Conservation (phyloP, 2,329 filamentous ascomycete species). For the Diaporthe sp. region DNA sequence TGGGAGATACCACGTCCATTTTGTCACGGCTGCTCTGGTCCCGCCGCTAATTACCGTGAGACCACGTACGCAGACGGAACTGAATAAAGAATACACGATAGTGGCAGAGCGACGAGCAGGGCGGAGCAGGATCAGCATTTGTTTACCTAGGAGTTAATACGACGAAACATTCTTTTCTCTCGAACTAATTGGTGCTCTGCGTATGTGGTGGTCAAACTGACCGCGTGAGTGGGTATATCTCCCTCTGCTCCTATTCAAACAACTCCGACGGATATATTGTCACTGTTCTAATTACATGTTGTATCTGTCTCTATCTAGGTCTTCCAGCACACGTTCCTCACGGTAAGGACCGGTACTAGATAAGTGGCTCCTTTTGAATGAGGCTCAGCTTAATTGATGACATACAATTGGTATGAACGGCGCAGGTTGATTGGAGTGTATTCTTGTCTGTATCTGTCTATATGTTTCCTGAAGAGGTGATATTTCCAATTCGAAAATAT, state of each 20-base stretch:
- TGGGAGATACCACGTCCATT: slow-evolving; percentile 38
- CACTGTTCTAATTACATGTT: too few species aligned
- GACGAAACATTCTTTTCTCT: slow-evolving; percentile 26
- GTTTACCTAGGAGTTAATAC: slow-evolving; percentile 32
- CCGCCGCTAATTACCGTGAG: slow-evolving; percentile 15
- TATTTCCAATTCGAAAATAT: background rate
- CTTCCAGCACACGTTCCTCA: background rate
- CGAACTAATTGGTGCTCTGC: background rate
- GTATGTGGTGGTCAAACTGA: background rate
- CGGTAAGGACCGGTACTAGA: background rate
- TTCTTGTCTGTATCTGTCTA: background rate
- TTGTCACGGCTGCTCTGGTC: slow-evolving; percentile 15
- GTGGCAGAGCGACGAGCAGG: background rate
- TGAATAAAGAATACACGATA: slow-evolving; percentile 12
- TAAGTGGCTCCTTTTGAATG: background rate
- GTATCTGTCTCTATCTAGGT: too few species aligned
- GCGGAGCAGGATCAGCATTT: slow-evolving; percentile 18
- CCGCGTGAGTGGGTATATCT: too few species aligned
- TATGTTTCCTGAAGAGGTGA: background rate
- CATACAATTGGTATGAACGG: background rate
- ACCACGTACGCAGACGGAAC: background rate
- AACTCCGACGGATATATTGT: background rate
- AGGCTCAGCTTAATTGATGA: background rate
- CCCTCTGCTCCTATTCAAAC: background rate
- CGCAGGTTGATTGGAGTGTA: slow-evolving; percentile 2